These are phyloP conservation scores for Seiridium unicorne DNA, from an alignment of 2,329 filamentous ascomycete genomes.

Conservation along the genomic window DNA sequence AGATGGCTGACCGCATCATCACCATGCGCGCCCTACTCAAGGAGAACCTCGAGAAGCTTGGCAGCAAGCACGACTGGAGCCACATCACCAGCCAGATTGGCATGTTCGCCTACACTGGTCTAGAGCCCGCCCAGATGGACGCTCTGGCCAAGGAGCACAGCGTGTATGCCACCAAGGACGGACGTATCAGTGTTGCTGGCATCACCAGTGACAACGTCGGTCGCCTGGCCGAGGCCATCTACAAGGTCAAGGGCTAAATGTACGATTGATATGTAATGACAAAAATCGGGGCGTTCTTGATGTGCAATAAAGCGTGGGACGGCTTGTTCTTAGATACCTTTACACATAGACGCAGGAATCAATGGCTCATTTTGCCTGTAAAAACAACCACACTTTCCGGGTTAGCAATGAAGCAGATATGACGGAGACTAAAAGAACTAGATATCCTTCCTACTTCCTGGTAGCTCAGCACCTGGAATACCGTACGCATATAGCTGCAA, in stretches of 20 bases:
- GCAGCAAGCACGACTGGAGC: constrained; percentile 96
- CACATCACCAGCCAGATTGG: constrained; percentile 99
- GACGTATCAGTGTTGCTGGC: constrained; percentile 81
- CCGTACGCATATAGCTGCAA: too few species aligned
- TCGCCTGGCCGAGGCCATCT: constrained; percentile 79
- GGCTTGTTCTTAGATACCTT: constrained; percentile 5
- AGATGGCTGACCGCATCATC: constrained; percentile 98
- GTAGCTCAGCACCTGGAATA: too few species aligned
- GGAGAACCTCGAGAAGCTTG: constrained; percentile 90
- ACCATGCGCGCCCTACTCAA: constrained; percentile 94
- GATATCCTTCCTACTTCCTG: too few species aligned
- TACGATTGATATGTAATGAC: constrained; percentile 1
- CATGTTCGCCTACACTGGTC: constrained; percentile 98
- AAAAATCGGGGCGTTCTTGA: constrained; percentile 5
- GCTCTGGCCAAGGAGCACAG: constrained; percentile 90
- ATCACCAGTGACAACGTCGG: constrained; percentile 79
- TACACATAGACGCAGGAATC: constrained; percentile 1
- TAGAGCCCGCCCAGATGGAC: constrained; percentile 90
- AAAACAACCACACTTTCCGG: background rate
- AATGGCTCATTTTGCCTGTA: background rate
- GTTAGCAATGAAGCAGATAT: too few species aligned
- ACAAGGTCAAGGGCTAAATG: constrained; percentile 70
- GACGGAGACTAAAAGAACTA: too few species aligned
- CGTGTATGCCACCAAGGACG: constrained; percentile 94
- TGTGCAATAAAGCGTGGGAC: constrained; percentile 4